phyloP scores from a whole-genome alignment of 768 basidiomycete species.

The Russula compacta region DNA sequence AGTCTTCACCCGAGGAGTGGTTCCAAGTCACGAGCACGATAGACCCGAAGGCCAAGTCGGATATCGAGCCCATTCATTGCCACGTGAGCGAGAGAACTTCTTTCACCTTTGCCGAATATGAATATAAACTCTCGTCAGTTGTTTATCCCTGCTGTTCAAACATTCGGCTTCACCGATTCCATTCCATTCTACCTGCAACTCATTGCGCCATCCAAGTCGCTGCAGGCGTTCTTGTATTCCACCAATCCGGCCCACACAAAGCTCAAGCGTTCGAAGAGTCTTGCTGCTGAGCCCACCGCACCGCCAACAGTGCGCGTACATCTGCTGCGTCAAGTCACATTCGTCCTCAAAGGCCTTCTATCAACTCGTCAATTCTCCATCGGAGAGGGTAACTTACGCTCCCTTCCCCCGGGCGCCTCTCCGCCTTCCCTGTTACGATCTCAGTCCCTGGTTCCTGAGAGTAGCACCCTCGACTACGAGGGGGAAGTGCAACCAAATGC shows the following conservation, averaged over 20 bases:
- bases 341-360: slow-evolving; percentile 30
- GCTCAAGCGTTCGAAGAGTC: slow-evolving; percentile 20
- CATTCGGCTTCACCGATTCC: slow-evolving; percentile 44
- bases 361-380: slow-evolving; percentile 34
- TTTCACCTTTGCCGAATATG: neutral
- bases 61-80: slow-evolving; percentile 35
- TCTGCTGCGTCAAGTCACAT: slow-evolving; percentile 41
- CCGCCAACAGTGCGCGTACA: slow-evolving; percentile 36
- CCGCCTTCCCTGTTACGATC: slow-evolving; percentile 19
- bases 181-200: slow-evolving; percentile 64
- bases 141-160: slow-evolving; percentile 48
- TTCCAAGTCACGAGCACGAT: slow-evolving; percentile 39
- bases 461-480: slow-evolving; percentile 50
- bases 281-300: neutral
- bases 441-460: slow-evolving; percentile 22
- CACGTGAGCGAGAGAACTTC: slow-evolving; percentile 45
- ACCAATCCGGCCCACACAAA: slow-evolving; percentile 5
- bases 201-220: slow-evolving; percentile 36
- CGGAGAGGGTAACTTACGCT: slow-evolving; percentile 41
- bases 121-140: slow-evolving; percentile 32
- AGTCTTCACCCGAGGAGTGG: slow-evolving; percentile 61
- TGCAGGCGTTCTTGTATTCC: slow-evolving; percentile 37
- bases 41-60: slow-evolving; percentile 29
- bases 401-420: slow-evolving; percentile 33
- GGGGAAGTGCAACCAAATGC: slow-evolving; percentile 38